Evolutionary conservation across 2,329 filamentous ascomycete species (phyloP).

Genomic region (Bipolaris zeicola): DNA sequence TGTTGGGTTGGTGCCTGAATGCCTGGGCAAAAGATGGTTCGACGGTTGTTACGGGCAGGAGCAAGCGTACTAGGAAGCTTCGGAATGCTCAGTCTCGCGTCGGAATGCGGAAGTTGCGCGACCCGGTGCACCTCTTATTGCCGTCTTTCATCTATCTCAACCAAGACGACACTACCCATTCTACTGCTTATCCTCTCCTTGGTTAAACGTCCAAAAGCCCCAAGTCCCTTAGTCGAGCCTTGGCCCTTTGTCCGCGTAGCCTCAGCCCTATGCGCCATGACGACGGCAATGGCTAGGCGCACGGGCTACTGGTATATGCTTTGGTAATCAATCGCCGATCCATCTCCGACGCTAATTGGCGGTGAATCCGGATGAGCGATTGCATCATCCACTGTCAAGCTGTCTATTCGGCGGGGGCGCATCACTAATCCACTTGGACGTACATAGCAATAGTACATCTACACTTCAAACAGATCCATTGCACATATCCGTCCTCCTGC

Average conservation of each 20-base stretch:
- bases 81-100: constrained; percentile 19
- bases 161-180: neutral
- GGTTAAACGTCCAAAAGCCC: neutral
- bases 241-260: constrained; percentile 6
- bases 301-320: constrained; percentile 5
- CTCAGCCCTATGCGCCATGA: constrained; percentile 13
- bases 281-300: neutral
- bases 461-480: constrained; percentile 1
- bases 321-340: constrained; percentile 19
- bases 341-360: constrained; percentile 14
- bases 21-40: constrained; percentile 6
- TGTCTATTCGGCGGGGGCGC: constrained; percentile 36
- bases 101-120: constrained; percentile 27
- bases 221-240: neutral
- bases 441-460: constrained; percentile 10
- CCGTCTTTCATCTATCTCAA: neutral
- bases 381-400: constrained; percentile 38
- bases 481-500: neutral
- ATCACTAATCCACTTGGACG: constrained; percentile 30
- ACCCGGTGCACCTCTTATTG: constrained; percentile 9
- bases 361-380: constrained; percentile 20
- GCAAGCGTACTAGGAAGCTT: constrained; percentile 9
- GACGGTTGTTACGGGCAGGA: constrained; percentile 6
- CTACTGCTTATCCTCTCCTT: neutral
- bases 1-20: constrained; percentile 10